phyloP scores from a whole-genome alignment of 2,329 filamentous ascomycete species.

The Daldinia eschscholtzii region DNA sequence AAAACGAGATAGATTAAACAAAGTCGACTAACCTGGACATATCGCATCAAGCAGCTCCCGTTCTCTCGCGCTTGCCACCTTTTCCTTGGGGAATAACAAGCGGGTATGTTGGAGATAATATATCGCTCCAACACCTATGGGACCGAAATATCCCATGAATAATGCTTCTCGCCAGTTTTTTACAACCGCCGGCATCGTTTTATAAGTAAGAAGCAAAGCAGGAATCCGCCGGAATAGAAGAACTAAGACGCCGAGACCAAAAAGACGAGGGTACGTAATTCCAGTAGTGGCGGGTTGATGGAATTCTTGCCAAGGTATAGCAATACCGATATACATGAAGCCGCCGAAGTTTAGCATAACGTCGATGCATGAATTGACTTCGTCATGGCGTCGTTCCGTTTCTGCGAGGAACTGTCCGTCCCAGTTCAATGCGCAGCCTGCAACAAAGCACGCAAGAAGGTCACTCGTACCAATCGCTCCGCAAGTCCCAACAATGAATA shows the following conservation, averaged over 20 bases:
- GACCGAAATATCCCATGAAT: conserved; percentile 78
- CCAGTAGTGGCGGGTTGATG: conserved; percentile 65
- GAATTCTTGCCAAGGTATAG: conserved; percentile 69
- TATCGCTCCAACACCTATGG: conserved; percentile 80
- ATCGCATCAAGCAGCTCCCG: conserved; percentile 55
- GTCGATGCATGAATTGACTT: conserved; percentile 70
- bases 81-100: conserved; percentile 55
- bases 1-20: too few relatives aligned
- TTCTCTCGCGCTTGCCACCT: conserved; percentile 38
- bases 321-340: conserved; percentile 70
- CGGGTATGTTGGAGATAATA: conserved; percentile 74
- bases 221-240: conserved; percentile 69
- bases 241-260: conserved; percentile 65
- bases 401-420: conserved; percentile 70
- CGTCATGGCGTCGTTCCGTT: conserved; percentile 67
- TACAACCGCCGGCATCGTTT: conserved; percentile 65
- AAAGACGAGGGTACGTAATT: conserved; percentile 63
- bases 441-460: conserved; percentile 70
- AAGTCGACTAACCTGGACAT: conserved; percentile 47
- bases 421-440: conserved; percentile 72
- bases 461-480: conserved; percentile 71
- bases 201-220: conserved; percentile 66
- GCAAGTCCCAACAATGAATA: conserved; percentile 70
- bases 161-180: conserved; percentile 69
- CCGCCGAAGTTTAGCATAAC: conserved; percentile 70